Conservation (phyloP, 352 stramenopile species). For the Poterioochromonas sp. region DNA sequence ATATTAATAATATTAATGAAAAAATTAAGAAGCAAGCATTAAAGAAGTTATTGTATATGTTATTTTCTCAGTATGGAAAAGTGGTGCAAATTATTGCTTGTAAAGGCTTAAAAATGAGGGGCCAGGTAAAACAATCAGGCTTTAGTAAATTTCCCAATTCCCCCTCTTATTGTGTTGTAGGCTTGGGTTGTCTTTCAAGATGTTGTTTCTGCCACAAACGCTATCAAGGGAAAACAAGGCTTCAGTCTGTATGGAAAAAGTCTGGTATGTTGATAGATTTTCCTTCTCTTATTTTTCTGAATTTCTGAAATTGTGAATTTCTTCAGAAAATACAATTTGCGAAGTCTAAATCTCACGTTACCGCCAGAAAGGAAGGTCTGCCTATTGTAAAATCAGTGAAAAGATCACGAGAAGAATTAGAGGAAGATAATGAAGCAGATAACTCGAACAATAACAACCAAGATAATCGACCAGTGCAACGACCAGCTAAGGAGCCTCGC, state of each 20-base stretch:
- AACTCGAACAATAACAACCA: too few relatives aligned
- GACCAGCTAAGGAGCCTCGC: background rate
- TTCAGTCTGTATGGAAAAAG: constrained; percentile 75
- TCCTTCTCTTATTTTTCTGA: constrained; percentile 4
- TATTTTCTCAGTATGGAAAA: constrained; percentile 80
- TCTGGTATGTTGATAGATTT: constrained; percentile 40
- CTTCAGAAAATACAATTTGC: constrained; percentile 15
- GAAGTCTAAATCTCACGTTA: constrained; percentile 32
- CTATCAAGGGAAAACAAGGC: constrained; percentile 69
- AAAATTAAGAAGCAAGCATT: constrained; percentile 81
- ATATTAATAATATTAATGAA: constrained; percentile 84
- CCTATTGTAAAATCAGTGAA: background rate
- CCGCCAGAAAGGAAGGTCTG: constrained; percentile 33
- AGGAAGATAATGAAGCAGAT: constrained; percentile 8
- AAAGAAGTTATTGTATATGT: constrained; percentile 73
- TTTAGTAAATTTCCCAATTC: background rate
- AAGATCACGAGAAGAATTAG: background rate
- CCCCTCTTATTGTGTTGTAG: constrained; percentile 40
- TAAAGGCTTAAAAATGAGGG: constrained; percentile 63
- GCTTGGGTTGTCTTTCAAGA: constrained; percentile 83
- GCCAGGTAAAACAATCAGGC: constrained; percentile 44
- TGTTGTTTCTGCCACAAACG: constrained; percentile 68
- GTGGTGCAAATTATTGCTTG: constrained; percentile 77
- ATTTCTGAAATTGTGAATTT: background rate
- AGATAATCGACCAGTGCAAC: too few relatives aligned